Percentiles rank a stretch among this genome's conserved stretches.
Evolutionary conservation across 306 rosid species (phyloP).

Genomic region (Trifolium pratense): DNA sequence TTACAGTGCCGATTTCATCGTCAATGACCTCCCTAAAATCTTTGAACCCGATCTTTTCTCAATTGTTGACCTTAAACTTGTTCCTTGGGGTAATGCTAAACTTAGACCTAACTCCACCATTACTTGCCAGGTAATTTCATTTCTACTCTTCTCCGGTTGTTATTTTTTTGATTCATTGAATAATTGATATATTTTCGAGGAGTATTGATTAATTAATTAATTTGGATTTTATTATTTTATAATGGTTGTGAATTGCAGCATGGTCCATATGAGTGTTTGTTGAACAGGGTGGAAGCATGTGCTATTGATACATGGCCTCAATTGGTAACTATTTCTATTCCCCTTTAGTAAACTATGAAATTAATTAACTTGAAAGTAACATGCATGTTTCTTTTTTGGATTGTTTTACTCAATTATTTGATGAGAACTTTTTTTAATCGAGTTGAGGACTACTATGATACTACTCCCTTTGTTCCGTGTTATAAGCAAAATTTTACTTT

Average conservation of each 20-base stretch:
- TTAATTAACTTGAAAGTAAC: not conserved
- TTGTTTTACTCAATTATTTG: too few species aligned
- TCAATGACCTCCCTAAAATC: constrained; percentile 63
- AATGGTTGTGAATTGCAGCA: constrained; percentile 58
- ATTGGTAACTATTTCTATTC: constrained; percentile 53
- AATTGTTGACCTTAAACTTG: constrained; percentile 72
- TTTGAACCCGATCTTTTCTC: constrained; percentile 62
- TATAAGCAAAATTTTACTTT: too few species aligned
- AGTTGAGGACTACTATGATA: not conserved
- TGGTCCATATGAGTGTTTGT: constrained; percentile 77
- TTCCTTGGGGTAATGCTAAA: constrained; percentile 88
- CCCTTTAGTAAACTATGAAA: not conserved
- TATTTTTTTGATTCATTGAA: too few species aligned
- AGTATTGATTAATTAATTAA: not conserved
- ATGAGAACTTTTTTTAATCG: not conserved
- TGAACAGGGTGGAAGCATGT: constrained; percentile 89
- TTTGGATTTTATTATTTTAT: not conserved
- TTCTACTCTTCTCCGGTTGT: too few species aligned
- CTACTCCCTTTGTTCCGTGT: too few species aligned
- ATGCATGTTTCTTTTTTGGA: too few species aligned
- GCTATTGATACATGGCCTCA: constrained; percentile 80
- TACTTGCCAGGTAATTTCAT: constrained; percentile 65
- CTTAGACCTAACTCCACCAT: constrained; percentile 56
- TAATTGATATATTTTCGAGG: not conserved
- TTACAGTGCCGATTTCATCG: constrained; percentile 65